Percentiles rank a stretch among this genome's conserved stretches.
Conservation (phyloP, 73 alveolate genomes). For the Paramecium primaurelia region DNA sequence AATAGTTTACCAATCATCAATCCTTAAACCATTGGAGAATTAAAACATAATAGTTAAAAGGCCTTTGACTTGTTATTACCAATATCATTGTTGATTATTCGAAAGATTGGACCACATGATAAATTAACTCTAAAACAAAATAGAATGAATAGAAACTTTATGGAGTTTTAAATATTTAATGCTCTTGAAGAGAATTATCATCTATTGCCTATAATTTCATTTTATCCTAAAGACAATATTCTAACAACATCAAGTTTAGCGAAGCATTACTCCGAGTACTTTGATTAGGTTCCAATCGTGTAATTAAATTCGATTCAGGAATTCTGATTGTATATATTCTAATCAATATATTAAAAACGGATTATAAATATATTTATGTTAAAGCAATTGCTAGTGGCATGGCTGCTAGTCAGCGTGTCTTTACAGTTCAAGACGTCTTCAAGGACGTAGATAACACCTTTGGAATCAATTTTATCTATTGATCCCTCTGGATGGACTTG, state of each 20-base stretch:
- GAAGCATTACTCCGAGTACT: background rate
- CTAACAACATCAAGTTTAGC: background rate
- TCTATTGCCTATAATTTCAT: background rate
- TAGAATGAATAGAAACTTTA: background rate
- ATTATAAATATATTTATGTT: slow-evolving; percentile 5
- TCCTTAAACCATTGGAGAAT: background rate
- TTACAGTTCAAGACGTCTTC: background rate
- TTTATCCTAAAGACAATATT: background rate
- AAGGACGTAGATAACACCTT: slow-evolving; percentile 13
- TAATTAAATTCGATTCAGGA: background rate
- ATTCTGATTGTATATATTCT: background rate
- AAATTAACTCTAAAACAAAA: background rate
- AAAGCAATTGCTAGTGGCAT: slow-evolving; percentile 24
- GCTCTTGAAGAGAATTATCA: slow-evolving; percentile 2
- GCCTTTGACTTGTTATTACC: background rate
- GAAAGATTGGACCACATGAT: background rate
- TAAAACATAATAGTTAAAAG: background rate
- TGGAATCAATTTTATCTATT: background rate
- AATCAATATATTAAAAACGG: background rate
- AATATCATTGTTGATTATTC: background rate
- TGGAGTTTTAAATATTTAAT: background rate
- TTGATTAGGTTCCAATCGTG: background rate
- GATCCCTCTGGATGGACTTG: slow-evolving; percentile 49
- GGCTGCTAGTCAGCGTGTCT: slow-evolving; percentile 34
- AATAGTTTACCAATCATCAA: background rate